These are phyloP conservation scores for Globisporangium alternatum DNA, from an alignment of 352 stramenopile genomes.

Conservation along the genomic window DNA sequence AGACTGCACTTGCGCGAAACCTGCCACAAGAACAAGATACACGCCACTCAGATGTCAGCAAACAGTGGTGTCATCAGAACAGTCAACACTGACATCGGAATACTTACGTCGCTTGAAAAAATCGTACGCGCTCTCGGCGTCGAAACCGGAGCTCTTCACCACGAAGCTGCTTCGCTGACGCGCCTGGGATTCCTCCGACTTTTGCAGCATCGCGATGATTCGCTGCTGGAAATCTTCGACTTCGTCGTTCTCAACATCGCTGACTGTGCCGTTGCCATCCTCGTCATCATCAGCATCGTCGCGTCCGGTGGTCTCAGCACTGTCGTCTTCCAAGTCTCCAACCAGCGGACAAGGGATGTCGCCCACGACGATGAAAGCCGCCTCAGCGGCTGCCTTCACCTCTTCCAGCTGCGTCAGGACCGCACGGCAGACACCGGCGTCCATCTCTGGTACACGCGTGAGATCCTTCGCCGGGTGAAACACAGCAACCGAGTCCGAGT, in stretches of 20 bases:
- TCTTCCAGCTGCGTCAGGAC: slow-evolving; percentile 57
- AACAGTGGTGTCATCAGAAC: neutral
- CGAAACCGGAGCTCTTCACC: slow-evolving; percentile 44
- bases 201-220: slow-evolving; percentile 49
- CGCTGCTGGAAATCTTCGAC: slow-evolving; percentile 48
- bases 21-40: slow-evolving; percentile 11
- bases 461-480: slow-evolving; percentile 43
- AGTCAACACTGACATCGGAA: neutral
- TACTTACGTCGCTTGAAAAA: slow-evolving; percentile 73
- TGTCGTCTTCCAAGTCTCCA: slow-evolving; percentile 12
- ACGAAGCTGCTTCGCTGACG: slow-evolving; percentile 49
- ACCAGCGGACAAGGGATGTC: slow-evolving; percentile 58
- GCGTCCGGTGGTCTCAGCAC: neutral
- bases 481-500: slow-evolving; percentile 25
- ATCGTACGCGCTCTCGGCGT: slow-evolving; percentile 51
- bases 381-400: slow-evolving; percentile 21
- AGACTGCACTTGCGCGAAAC: slow-evolving; percentile 23
- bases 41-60: neutral
- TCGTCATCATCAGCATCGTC: neutral
- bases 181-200: slow-evolving; percentile 41
- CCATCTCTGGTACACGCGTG: slow-evolving; percentile 29
- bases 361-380: slow-evolving; percentile 49
- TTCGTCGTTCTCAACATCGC: slow-evolving; percentile 6
- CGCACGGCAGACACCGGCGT: slow-evolving; percentile 45
- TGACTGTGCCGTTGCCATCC: slow-evolving; percentile 3